Conservation (phyloP, 2,329 filamentous ascomycete genomes). For the Talaromyces sp. region DNA sequence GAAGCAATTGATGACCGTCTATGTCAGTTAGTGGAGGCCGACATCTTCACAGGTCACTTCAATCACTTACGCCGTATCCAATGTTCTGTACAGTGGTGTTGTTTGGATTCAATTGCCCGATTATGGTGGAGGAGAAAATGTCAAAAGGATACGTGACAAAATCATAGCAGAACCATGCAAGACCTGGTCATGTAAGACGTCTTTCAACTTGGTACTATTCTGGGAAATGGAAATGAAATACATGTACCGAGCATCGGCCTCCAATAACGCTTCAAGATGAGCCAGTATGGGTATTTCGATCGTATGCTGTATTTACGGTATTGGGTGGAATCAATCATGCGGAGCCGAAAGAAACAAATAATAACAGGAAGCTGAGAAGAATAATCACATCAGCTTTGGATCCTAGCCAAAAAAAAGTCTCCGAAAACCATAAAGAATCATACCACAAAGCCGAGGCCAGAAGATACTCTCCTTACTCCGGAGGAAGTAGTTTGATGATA, state of each 20-base stretch:
- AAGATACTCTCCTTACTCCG: conserved; percentile 50
- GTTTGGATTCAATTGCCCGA: conserved; percentile 42
- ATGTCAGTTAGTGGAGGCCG: conserved; percentile 7
- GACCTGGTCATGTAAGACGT: background rate
- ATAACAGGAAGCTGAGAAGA: conserved; percentile 37
- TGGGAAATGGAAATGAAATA: conserved; percentile 20
- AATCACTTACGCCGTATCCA: conserved; percentile 37
- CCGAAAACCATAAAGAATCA: conserved; percentile 43
- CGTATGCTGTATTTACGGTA: conserved; percentile 38
- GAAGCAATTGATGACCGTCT: conserved; percentile 50
- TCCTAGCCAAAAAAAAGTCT: background rate
- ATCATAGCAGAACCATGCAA: conserved; percentile 53
- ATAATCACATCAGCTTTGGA: no score
- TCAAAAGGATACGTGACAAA: conserved; percentile 56
- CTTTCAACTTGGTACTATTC: background rate
- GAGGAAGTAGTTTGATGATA: conserved; percentile 44
- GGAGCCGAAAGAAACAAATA: conserved; percentile 15
- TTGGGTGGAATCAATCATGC: conserved; percentile 16
- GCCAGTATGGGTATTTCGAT: conserved; percentile 40
- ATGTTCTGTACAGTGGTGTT: conserved; percentile 41
- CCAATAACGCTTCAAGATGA: conserved; percentile 51
- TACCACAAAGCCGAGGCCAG: conserved; percentile 50
- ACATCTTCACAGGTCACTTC: no score
- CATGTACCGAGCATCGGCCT: conserved; percentile 47
- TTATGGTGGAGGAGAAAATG: conserved; percentile 54